phyloP scores from a whole-genome alignment of 2,329 filamentous ascomycete genomes.

The Colletotrichum abscissum region DNA sequence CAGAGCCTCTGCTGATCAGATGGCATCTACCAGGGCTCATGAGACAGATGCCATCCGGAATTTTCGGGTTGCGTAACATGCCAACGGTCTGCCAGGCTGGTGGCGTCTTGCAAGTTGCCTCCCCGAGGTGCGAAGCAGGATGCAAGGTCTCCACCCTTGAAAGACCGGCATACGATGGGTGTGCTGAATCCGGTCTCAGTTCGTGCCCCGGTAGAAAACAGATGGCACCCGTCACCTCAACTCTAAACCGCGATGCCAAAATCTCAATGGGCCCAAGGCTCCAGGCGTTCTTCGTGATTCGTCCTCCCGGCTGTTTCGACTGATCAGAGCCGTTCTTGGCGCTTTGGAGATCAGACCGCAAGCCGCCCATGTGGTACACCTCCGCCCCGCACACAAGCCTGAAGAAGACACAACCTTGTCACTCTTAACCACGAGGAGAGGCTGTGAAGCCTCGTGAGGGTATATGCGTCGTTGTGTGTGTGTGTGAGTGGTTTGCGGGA shows the following conservation, averaged over 20 bases:
- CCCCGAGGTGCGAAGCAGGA: constrained; percentile 5
- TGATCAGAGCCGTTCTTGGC: constrained; percentile 35
- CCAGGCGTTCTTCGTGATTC: constrained; percentile 4
- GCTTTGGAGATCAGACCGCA: constrained; percentile 23
- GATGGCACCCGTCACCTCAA: constrained; percentile 29
- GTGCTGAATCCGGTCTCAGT: constrained; percentile 23
- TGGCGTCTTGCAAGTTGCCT: constrained; percentile 2
- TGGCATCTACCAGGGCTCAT: constrained; percentile 23
- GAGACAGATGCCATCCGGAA: constrained; percentile 19
- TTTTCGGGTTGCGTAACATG: constrained; percentile 4
- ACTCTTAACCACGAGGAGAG: not conserved
- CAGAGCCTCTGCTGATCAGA: constrained; percentile 8
- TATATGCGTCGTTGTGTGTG: not conserved
- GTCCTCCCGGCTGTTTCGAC: constrained; percentile 29
- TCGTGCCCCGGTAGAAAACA: constrained; percentile 16
- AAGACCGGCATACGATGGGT: constrained; percentile 10
- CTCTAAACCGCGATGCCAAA: not conserved
- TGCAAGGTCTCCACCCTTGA: constrained; percentile 10
- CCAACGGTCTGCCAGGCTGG: not conserved
- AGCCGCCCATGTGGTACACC: not conserved
- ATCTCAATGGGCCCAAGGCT: not conserved
- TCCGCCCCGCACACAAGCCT: not conserved
- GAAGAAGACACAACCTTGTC: constrained; percentile 2
- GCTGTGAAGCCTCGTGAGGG: not conserved
- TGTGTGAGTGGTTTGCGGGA: not conserved